Base-by-base conservation (phyloP, 2,329 filamentous ascomycete species). In the Alternaria sp. region DNA sequence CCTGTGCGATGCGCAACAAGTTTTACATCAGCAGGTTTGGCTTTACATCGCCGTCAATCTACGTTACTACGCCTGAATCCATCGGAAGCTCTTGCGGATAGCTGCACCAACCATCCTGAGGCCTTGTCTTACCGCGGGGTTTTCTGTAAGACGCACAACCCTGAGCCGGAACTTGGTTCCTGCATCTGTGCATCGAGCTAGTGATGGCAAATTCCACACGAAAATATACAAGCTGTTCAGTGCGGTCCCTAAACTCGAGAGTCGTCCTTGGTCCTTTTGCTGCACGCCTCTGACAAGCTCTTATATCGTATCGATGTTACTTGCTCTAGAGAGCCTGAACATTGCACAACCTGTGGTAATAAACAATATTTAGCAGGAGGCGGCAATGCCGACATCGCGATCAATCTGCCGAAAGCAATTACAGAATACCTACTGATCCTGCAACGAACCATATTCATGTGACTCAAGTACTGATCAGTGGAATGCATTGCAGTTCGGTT, bases 111-210 rank as follows among this genome's bases (percentile, higher is more conserved):
- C 32, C 43, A 38, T 57, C 28, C 28, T 11, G 28, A 30, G 28
- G 28, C 11, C 46, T 59, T 41, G 48, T 55, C 60, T 49, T 54
- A 61, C 63, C 30, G 48, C 34, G 32, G 48, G 41, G 18, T 58
- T 43, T 41, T 50, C 44, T 49, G 58, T 60, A 43, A 30, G 18
- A 55, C 43, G 44, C 54, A 62, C 28, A 30, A 62, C n/a, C 46
- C 28, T 46, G 57, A 38, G 34, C 52, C 40, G 34, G 44, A 54
- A 18, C 50, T 40, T 60, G 48, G 64, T 62, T 66, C 59, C 64
- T 67, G 58, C 53, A 62, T 69, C 32, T 52, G 53, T 61, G 57
- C 56, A 43, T 41, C 54, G 9, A 16, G 50, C 25, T 59, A 59
- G 25, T 41, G 11, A 25, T 25, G 9, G 43, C 32, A 36, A 32